Evolutionary conservation across 1,284 basidiomycete genomes (phyloP), one percentile per base, ranked within the genome.

Genomic region (Microstroma glucosiphilum): DNA sequence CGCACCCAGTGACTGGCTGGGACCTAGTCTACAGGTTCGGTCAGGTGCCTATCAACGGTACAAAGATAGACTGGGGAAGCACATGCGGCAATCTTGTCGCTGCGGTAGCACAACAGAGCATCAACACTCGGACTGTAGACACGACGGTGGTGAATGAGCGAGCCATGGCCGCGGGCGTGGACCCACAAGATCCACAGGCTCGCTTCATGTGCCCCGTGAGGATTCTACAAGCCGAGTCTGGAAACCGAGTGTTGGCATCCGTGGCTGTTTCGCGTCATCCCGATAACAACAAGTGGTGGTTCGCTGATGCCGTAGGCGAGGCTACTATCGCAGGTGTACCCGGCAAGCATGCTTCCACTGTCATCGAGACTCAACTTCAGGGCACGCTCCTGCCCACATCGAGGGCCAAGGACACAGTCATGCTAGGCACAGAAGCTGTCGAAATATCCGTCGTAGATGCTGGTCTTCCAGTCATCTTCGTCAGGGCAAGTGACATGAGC

Each of bases 71-170:
- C 59, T 79, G 76, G 75, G 62, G 63, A 1, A 69, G 65, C 37
- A 79, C 77, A 2, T 79, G 77, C 60, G 77, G 73, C 21, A 79
- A 79, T 21, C 61, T 79, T 21, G 68, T 79, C 8, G 64, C 73
- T n/a, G 74, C 76, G 1, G 77, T 69, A 2, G 76, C 70, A 2
- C 62, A 73, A 17, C 76, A 62, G 56, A 68, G 69, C 4, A 54
- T 75, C 15, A 67, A 68, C 40, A 57, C 66, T 15, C 63, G 65
- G 0, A 56, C 65, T 25, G 57, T 72, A 0, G 21, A 40, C 17
- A 62, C 71, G 37, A 6, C 4, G 3, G 21, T n/a, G 6, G 21
- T 48, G 17, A 6, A 3, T 4, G 17, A 48, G 4, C 15, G 43
- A 48, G 43, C 43, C 15, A 17, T 6, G 43, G 17, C 15, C 17